Conservation (phyloP, 441 rosid species). For the Erysimum pusillum region DNA sequence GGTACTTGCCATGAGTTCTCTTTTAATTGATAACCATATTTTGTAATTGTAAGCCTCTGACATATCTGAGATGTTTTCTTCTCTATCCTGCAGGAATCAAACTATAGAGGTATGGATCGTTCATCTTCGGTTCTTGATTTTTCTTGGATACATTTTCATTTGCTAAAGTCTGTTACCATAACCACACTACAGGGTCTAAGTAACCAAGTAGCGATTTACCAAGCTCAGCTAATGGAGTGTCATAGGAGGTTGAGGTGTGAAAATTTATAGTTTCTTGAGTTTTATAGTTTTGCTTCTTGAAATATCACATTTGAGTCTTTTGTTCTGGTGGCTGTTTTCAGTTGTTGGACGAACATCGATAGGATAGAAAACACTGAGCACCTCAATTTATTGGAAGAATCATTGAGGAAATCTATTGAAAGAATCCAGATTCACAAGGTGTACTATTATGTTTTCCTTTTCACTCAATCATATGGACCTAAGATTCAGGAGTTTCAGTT, state of each 20-base stretch:
- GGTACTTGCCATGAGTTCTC: conserved; percentile 48
- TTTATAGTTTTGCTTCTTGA: conserved; percentile 4
- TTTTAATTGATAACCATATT: not conserved
- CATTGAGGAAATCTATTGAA: conserved; percentile 70
- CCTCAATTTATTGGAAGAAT: conserved; percentile 81
- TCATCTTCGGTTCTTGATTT: conserved; percentile 2
- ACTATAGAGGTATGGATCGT: conserved; percentile 57
- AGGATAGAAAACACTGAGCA: conserved; percentile 73
- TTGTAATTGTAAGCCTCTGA: conserved; percentile 25
- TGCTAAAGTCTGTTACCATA: conserved; percentile 26
- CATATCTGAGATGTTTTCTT: conserved; percentile 38
- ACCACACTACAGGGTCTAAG: conserved; percentile 54
- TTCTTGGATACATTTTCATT: conserved; percentile 12
- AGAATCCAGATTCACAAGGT: conserved; percentile 69
- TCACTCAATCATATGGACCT: conserved; percentile 11
- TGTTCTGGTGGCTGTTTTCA: conserved; percentile 53
- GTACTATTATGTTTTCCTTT: conserved; percentile 28
- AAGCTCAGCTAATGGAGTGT: conserved; percentile 57
- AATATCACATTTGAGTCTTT: not conserved
- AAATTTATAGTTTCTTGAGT: conserved; percentile 26
- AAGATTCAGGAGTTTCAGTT: conserved; percentile 22
- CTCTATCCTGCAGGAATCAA: conserved; percentile 55
- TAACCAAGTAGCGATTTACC: conserved; percentile 55
- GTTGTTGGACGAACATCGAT: conserved; percentile 79
- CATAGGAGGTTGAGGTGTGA: conserved; percentile 67